Evolutionary conservation across 805 yeast genomes (phyloP).

Genomic region (Alloascoidea hylecoeti): DNA sequence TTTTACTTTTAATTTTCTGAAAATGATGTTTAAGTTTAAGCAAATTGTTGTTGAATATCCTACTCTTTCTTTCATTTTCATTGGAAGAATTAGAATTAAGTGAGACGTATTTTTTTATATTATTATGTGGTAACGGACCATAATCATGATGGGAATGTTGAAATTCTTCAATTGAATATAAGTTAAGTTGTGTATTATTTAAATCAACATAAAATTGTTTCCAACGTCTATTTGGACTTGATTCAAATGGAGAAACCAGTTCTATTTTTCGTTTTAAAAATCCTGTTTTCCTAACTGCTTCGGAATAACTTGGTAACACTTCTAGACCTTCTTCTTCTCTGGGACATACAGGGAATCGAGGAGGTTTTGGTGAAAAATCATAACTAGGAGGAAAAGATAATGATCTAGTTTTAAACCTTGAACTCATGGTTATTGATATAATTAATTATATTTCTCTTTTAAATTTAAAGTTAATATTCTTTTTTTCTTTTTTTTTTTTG

Average conservation of each 20-base stretch:
- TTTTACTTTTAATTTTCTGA: background rate
- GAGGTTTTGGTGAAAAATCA: no score
- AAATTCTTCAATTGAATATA: no score
- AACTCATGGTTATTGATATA: no score
- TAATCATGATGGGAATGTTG: no score
- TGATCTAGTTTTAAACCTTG: no score
- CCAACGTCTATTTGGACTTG: conserved; percentile 60
- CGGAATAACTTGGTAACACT: conserved; percentile 45
- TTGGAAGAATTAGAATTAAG: conserved; percentile 4
- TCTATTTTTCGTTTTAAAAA: conserved; percentile 53
- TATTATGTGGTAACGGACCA: conserved; percentile 16
- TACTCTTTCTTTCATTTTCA: background rate
- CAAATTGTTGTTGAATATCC: no score
- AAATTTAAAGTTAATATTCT: no score
- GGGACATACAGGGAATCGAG: no score
- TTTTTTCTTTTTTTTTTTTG: no score
- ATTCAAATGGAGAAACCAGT: conserved; percentile 66
- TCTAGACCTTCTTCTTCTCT: conserved; percentile 27
- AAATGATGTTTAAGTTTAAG: conserved; percentile 6
- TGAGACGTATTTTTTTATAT: background rate
- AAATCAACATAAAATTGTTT: conserved; percentile 51
- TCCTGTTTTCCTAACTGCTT: conserved; percentile 50
- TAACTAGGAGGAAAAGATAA: no score
- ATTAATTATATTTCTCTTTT: no score
- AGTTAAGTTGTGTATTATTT: conserved; percentile 75